phyloP scores from a whole-genome alignment of 164 flowering plant species.

The Chloranthus sessilifolius region DNA sequence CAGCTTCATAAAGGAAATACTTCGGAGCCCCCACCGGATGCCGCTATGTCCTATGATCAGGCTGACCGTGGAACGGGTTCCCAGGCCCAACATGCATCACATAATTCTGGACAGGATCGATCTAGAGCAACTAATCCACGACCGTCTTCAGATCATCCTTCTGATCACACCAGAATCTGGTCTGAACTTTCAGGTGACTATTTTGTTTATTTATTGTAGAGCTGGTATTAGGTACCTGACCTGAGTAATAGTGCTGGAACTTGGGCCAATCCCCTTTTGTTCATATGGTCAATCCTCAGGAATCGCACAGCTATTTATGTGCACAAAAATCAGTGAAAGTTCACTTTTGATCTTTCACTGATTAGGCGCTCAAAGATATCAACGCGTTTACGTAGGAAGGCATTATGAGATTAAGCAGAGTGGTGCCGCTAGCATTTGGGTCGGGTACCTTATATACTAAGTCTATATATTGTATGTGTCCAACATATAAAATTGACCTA shows the following conservation, averaged over 20 bases:
- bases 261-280: too few species aligned
- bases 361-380: too few species aligned
- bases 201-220: conserved; percentile 1
- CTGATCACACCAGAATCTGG: conserved; percentile 93
- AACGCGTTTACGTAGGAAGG: too few species aligned
- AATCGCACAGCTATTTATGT: too few species aligned
- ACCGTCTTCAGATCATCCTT: conserved; percentile 48
- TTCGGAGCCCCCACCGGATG: conserved; percentile 34
- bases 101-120: conserved; percentile 24
- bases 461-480: background rate
- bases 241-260: too few species aligned
- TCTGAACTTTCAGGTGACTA: conserved; percentile 87
- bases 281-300: too few species aligned
- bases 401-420: too few species aligned
- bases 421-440: too few species aligned
- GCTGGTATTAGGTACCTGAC: too few species aligned
- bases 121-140: conserved; percentile 21
- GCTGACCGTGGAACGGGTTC: conserved; percentile 28
- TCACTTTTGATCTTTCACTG: too few species aligned
- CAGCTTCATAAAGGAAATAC: conserved; percentile 57
- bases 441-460: too few species aligned
- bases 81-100: conserved; percentile 20
- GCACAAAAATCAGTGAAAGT: too few species aligned
- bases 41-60: conserved; percentile 25
- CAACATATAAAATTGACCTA: conserved; percentile 1